Evolutionary conservation across 805 yeast genomes (phyloP), one percentile per base, ranked within the genome.

Genomic region (Tetrapisispora taiwanensis): DNA sequence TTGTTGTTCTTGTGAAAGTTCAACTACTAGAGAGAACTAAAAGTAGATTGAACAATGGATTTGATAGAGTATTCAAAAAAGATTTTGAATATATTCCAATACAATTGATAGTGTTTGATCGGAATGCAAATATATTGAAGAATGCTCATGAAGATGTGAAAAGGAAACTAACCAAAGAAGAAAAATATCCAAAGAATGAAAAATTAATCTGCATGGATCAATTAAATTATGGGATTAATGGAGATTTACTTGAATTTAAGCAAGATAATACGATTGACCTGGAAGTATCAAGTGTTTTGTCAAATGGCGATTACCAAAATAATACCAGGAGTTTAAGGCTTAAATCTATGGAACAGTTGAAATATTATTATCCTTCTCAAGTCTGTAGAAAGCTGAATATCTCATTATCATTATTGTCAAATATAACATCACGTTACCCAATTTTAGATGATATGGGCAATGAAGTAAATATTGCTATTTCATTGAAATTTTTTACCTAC

Each of bases 151-250:
- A 28, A 31, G 14, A 31, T 15, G 5, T 9, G 19, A 31, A 7
- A 71, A 33, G 55, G 65, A 3, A 69, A n/a, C 9, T 15, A 31
- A 31, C 9, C n/a, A n/a, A 4, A 6, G 80, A 77, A 8, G 77
- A 84, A 50, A 96, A 89, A 60, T 92, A 74, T 63, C 96, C 96
- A 15, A 45, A 73, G 3, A 80, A 75, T 15, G 72, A 84, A 0
- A 75, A 76, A 41, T 88, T 80, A 22, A 75, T 89, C 9, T 84
- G 84, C 58, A 68, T 92, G 48, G 95, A 96, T 36, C 85, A 81
- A 18, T 77, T 78, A 62, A 90, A 88, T 2, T 92, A 85, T 59
- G 97, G 98, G 42, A 74, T 84, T 4, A 78, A 83, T 36, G 84
- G 87, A 4, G 68, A 68, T 19, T 22, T 22, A 22, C 67, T 70